Evolutionary conservation across 2,329 filamentous ascomycete species (phyloP).

Genomic region (Colletotrichum horii): DNA sequence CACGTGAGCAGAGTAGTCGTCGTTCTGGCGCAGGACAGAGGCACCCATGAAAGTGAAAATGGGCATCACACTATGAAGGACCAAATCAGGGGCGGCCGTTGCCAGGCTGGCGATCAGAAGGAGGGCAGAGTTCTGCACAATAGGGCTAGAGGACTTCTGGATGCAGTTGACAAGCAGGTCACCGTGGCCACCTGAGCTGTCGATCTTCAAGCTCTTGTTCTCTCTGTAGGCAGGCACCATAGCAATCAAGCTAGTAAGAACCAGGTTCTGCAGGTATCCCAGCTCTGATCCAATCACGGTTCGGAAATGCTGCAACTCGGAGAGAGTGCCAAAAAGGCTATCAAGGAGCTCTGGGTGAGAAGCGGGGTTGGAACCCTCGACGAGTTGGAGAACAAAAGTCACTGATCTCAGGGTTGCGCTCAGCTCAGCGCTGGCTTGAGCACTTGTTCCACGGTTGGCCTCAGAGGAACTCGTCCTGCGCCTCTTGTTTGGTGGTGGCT

Average conservation of each 20-base stretch:
- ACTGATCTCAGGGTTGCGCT: conserved; percentile 74
- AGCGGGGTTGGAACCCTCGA: conserved; percentile 80
- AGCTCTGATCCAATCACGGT: conserved; percentile 83
- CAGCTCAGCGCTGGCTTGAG: conserved; percentile 69
- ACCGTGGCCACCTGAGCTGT: conserved; percentile 80
- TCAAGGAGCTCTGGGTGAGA: conserved; percentile 78
- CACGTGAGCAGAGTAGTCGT: conserved; percentile 96
- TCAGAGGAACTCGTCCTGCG: conserved; percentile 79
- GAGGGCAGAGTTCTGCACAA: conserved; percentile 91
- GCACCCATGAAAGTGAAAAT: conserved; percentile 98
- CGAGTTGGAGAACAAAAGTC: conserved; percentile 86
- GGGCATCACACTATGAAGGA: conserved; percentile 97
- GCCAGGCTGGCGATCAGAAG: conserved; percentile 88
- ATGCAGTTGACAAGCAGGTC: conserved; percentile 95
- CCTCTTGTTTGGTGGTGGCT: conserved; percentile 77
- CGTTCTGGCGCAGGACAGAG: conserved; percentile 87
- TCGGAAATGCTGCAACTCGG: conserved; percentile 85
- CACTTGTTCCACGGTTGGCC: conserved; percentile 62
- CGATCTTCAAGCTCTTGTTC: conserved; percentile 67
- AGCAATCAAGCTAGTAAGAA: conserved; percentile 79
- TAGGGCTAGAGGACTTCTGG: conserved; percentile 86
- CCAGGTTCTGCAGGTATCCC: conserved; percentile 86
- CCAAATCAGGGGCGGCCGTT: conserved; percentile 84
- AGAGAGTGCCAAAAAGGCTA: conserved; percentile 82
- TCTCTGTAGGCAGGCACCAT: conserved; percentile 80